Evolutionary conservation across 768 basidiomycete species (phyloP).

Genomic region (Hortiboletus campestris): DNA sequence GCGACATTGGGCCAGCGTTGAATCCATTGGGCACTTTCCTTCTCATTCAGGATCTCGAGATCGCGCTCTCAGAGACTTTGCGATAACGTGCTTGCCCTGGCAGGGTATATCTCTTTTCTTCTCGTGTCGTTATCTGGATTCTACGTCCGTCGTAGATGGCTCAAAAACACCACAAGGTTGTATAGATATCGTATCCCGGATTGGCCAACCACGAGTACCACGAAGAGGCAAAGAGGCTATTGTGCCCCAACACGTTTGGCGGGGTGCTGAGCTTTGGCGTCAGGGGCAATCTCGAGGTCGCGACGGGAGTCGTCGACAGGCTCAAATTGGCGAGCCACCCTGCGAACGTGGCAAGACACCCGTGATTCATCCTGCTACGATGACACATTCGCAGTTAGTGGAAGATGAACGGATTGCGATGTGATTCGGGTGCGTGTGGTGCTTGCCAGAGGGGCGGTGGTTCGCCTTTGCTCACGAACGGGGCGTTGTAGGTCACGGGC

Average conservation of each 20-base stretch:
- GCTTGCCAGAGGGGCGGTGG: no score
- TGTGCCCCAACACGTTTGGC: conserved; percentile 7
- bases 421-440: conserved; percentile 56
- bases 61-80: conserved; percentile 68
- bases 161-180: conserved; percentile 10
- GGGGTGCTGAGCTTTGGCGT: conserved; percentile 18
- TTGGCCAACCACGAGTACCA: conserved; percentile 11
- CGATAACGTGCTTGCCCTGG: conserved; percentile 68
- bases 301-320: conserved; percentile 36
- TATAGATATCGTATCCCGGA: conserved; percentile 12
- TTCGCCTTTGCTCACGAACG: no score
- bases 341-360: conserved; percentile 59
- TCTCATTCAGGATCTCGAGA: conserved; percentile 75
- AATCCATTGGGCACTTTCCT: conserved; percentile 76
- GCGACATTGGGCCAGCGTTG: conserved; percentile 63
- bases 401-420: conserved; percentile 54
- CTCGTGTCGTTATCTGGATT: no score
- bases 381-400: conserved; percentile 71
- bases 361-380: conserved; percentile 74
- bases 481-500: background rate
- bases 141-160: conserved; percentile 4
- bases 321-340: conserved; percentile 38
- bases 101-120: conserved; percentile 35
- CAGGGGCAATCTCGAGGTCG: conserved; percentile 4
- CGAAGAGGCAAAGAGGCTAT: conserved; percentile 4